phyloP scores from a whole-genome alignment of 176 grass and related monocot species.

The Triticum urartu region DNA sequence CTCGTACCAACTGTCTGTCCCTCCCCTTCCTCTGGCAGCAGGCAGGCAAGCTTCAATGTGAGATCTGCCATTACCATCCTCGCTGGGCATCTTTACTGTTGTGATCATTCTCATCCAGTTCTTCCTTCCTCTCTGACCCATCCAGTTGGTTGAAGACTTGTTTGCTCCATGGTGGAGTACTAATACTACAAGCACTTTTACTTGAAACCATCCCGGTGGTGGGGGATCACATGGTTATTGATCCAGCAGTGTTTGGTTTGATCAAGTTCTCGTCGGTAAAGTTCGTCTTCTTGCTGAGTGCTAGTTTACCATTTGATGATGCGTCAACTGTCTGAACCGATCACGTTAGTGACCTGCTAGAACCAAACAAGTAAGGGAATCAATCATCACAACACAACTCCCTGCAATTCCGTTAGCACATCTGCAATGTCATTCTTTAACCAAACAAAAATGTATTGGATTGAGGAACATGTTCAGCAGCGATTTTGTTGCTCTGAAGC shows the following conservation, averaged over 20 bases:
- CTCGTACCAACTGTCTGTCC: not conserved
- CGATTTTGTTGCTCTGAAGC: not conserved
- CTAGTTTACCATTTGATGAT: constrained; percentile 5
- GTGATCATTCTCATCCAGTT: not conserved
- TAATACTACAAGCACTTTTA: not conserved
- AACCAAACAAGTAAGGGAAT: not conserved
- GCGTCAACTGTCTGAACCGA: not conserved
- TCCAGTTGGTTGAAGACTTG: not conserved
- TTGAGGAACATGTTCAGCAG: not conserved
- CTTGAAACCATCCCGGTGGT: not conserved
- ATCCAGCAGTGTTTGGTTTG: not conserved
- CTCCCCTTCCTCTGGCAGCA: not conserved
- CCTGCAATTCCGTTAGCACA: not conserved
- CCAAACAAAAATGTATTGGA: not conserved
- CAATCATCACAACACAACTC: not conserved
- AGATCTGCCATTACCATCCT: not conserved
- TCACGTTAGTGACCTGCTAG: not conserved
- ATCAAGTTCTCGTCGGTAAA: not conserved
- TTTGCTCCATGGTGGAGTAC: not conserved
- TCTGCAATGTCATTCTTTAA: not conserved
- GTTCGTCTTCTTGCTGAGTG: not conserved
- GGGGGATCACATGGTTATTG: not conserved
- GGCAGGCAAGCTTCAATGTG: not conserved
- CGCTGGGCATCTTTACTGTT: not conserved
- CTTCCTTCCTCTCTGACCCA: not conserved